phyloP scores from a whole-genome alignment of 2,329 filamentous ascomycete species.

The Moelleriella libera region DNA sequence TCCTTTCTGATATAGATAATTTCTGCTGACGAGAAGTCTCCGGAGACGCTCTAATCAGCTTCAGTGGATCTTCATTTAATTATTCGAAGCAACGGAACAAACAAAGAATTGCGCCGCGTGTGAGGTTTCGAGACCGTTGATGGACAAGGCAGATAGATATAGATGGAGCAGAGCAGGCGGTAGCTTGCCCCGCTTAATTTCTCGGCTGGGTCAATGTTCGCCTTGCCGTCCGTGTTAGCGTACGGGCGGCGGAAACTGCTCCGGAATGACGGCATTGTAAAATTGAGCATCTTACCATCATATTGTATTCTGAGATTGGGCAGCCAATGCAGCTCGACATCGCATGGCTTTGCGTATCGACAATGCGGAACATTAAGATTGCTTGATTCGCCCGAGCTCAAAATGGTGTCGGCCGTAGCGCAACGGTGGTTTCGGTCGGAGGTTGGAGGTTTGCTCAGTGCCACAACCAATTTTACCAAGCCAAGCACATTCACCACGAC shows the following conservation, averaged over 20 bases:
- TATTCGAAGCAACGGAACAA: too few relatives aligned
- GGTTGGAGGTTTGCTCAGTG: constrained; percentile 14
- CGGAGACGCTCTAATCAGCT: too few relatives aligned
- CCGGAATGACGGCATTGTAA: not conserved
- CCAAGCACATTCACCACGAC: constrained; percentile 7
- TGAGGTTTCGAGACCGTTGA: too few relatives aligned
- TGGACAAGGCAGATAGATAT: too few relatives aligned
- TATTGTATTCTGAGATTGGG: not conserved
- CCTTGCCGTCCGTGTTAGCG: not conserved
- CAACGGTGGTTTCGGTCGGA: constrained; percentile 32
- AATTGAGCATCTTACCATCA: not conserved
- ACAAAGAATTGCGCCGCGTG: too few relatives aligned
- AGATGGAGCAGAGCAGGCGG: too few relatives aligned
- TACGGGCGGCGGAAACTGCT: not conserved
- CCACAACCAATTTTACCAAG: constrained; percentile 7
- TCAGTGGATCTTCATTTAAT: too few relatives aligned
- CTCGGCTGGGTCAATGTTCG: not conserved
- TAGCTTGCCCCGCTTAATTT: not conserved
- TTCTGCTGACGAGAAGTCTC: too few relatives aligned
- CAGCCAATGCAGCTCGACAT: not conserved
- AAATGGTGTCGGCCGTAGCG: constrained; percentile 34
- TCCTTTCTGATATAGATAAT: too few relatives aligned
- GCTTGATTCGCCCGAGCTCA: constrained; percentile 10
- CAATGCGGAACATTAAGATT: constrained; percentile 14
- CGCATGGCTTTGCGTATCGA: constrained; percentile 7